Conservation (phyloP, 176 grass and related monocot species). For the Aegilops tauschii region DNA sequence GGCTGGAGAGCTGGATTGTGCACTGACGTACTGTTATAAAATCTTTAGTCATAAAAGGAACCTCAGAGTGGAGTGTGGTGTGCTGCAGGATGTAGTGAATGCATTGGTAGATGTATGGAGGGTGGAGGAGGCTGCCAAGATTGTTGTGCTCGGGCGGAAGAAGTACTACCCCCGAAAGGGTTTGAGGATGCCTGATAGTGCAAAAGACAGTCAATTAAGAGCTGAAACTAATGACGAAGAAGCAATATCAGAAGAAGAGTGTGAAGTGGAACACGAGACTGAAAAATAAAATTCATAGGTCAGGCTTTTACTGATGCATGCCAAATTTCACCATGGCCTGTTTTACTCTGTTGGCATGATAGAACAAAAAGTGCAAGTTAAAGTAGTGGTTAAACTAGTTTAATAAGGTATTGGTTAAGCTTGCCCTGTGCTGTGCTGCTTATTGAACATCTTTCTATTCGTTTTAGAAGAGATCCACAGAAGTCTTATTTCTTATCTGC, state of each 20-base stretch:
- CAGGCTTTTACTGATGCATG: not conserved
- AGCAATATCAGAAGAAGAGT: slow-evolving; percentile 2
- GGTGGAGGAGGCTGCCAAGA: slow-evolving; percentile 42
- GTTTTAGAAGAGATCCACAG: slow-evolving; percentile 18
- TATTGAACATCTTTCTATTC: not conserved
- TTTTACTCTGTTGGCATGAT: not conserved
- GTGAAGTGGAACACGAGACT: slow-evolving; percentile 6
- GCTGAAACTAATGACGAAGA: slow-evolving; percentile 7
- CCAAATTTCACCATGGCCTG: not conserved
- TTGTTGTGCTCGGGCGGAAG: slow-evolving; percentile 35
- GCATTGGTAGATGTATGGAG: slow-evolving; percentile 39
- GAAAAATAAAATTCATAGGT: slow-evolving; percentile 10
- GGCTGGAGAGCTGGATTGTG: slow-evolving; percentile 49
- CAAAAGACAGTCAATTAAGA: not conserved
- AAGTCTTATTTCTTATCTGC: not conserved
- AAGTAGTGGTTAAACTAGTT: not conserved
- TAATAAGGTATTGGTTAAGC: not conserved
- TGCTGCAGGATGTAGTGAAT: slow-evolving; percentile 55
- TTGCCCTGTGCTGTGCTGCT: not conserved
- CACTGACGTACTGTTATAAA: slow-evolving; percentile 50
- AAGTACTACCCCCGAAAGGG: slow-evolving; percentile 36
- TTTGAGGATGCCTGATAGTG: slow-evolving; percentile 23
- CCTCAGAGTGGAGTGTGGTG: not conserved
- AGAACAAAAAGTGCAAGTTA: not conserved
- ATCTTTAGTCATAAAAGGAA: slow-evolving; percentile 14